These are phyloP conservation scores for Saraca asoca DNA, from an alignment of 331 rosid species.

Conservation along the genomic window DNA sequence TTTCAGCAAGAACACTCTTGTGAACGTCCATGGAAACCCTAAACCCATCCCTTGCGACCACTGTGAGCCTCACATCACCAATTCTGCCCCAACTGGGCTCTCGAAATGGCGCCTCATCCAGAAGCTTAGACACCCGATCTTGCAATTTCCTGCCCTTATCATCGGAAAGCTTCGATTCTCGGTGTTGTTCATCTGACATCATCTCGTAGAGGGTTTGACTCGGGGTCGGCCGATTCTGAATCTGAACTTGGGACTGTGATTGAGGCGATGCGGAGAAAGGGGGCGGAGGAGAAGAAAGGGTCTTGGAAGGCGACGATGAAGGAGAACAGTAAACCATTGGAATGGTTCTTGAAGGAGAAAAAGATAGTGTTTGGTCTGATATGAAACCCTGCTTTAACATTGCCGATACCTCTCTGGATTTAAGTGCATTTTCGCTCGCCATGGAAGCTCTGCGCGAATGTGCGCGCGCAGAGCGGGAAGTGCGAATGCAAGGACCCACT, in stretches of 20 bases:
- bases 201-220: constrained; percentile 75
- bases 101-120: constrained; percentile 55
- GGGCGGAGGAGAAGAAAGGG: constrained; percentile 48
- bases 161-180: constrained; percentile 47
- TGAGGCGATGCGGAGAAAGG: constrained; percentile 30
- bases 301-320: constrained; percentile 46
- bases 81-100: constrained; percentile 37
- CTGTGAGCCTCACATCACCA: constrained; percentile 72
- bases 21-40: constrained; percentile 74
- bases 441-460: constrained; percentile 41
- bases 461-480: constrained; percentile 15
- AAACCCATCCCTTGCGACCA: constrained; percentile 67
- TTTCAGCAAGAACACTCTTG: constrained; percentile 60
- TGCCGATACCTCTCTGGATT: constrained; percentile 71
- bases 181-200: constrained; percentile 64
- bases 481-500: constrained; percentile 2
- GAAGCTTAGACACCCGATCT: constrained; percentile 56
- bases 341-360: constrained; percentile 68
- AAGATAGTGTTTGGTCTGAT: constrained; percentile 53
- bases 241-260: constrained; percentile 30
- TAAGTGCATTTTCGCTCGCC: constrained; percentile 65
- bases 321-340: constrained; percentile 54
- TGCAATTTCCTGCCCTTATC: constrained; percentile 52
- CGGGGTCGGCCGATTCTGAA: constrained; percentile 29
- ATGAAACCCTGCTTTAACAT: constrained; percentile 89